Evolutionary conservation across 495 filamentous ascomycete genomes (phyloP).

Genomic region (Talaromyces trachyspermus): DNA sequence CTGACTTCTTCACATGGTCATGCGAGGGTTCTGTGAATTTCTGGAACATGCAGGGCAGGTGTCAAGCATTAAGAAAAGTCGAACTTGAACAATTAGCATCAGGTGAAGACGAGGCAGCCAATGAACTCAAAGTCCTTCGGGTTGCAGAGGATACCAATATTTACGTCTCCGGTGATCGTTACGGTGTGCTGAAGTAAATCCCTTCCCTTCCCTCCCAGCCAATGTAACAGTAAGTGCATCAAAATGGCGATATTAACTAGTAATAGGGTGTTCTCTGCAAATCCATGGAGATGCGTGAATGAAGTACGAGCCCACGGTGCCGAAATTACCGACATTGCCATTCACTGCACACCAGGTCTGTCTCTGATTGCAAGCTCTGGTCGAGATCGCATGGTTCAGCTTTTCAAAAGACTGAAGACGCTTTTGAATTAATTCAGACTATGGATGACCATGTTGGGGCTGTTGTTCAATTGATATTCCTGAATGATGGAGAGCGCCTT

Average conservation of each 20-base stretch:
- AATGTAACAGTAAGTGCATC: constrained; percentile 2
- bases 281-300: constrained; percentile 44
- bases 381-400: constrained; percentile 82
- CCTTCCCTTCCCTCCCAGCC: neutral
- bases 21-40: constrained; percentile 67
- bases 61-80: constrained; percentile 54
- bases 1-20: constrained; percentile 85
- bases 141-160: constrained; percentile 51
- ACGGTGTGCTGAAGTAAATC: constrained; percentile 67
- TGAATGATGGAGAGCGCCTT: constrained; percentile 57
- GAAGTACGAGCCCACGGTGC: constrained; percentile 77
- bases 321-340: constrained; percentile 76
- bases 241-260: constrained; percentile 13
- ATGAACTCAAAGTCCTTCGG: constrained; percentile 68
- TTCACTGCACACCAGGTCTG: constrained; percentile 31
- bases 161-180: constrained; percentile 76
- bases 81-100: constrained; percentile 56
- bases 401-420: constrained; percentile 58
- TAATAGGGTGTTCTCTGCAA: constrained; percentile 35
- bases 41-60: constrained; percentile 70
- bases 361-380: constrained; percentile 69
- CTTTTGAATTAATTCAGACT: constrained; percentile 60
- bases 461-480: constrained; percentile 56
- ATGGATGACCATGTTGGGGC: constrained; percentile 72
- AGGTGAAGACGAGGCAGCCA: constrained; percentile 52